Base-by-base conservation (phyloP, 345 rosid genomes). In the Gossypium turneri region DNA sequence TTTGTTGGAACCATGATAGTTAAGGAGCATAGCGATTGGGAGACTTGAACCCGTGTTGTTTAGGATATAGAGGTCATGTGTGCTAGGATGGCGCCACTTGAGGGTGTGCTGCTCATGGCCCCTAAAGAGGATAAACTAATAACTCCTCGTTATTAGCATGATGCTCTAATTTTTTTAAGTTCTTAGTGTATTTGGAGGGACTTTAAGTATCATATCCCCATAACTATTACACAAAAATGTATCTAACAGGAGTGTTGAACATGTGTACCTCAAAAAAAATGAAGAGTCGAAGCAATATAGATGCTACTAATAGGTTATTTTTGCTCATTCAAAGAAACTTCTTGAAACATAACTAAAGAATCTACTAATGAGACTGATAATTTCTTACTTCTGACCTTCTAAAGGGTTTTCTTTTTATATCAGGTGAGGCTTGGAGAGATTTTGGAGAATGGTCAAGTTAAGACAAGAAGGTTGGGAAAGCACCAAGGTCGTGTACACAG, bases 361-460 rank as follows among this genome's bases (percentile, higher is more conserved):
- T 57, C 29, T 57, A 57, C 27, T 57, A 10, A 57, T 57, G 15
- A 11, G 29, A 57, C 24, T 22, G 41, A 34, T 34, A 34, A 34
- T 34, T 34, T 4, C 41, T 34, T 5, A 4, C 41, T 34, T 34
- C 41, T 34, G 62, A 11, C 29, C 12, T 13, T 22, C 11, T 57
- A 22, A 57, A 57, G 16, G 29, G 13, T 11, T 57, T 57, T 57
- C 25, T 27, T 57, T 27, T 57, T 57, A 22, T 57, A 20, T 22
- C 27, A 57, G 62, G 62, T 57, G 16, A 57, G 62, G 34, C 62
- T 57, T 22, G 62, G 62, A 57, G 62, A 57, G 29, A 57, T 57
- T 57, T 22, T 4, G 29, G 29, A 22, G 34, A 57, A 57, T 57
- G 62, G 62, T 22, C 62, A 57, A 20, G 62, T 57, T 57, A 57